Base-by-base conservation (phyloP, 352 stramenopile species). In the Globisporangium cylindrosporum region DNA sequence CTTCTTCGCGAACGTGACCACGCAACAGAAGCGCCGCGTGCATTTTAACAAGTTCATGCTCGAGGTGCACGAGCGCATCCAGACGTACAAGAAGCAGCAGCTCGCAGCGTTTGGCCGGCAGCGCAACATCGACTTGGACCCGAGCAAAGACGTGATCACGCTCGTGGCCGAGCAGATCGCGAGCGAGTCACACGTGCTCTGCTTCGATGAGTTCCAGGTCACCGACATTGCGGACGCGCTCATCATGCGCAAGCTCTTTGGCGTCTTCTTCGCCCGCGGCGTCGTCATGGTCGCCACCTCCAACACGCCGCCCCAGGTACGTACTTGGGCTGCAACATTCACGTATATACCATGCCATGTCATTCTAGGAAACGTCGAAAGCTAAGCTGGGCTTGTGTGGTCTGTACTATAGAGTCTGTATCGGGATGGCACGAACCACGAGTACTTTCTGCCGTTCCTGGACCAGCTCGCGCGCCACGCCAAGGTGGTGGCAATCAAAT, bases 1-100 rank as follows among this genome's bases (percentile, higher is more conserved):
- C 18, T 98, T 99, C 71, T 98, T 92, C 71, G 69, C 86, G 20
- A 66, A 79, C 41, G 73, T 87, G 22, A 65, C 66, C 0, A 74
- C 86, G 27, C 56, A 79, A 46, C 89, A 81, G 70, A 98, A 98
- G 67, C 88, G 86, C 41, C 84, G 96, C 49, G 90, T 98, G 64
- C 97, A 99, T 74, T 99, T 99, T 72, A 98, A 99, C 79, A 87
- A 93, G 62, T 99, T 99, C 80, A 97, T 99, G 84, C 75, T 98
- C 32, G 90, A 99, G 22, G 91, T 99, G 18, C 97, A 99, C 71
- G 70, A 82, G 65, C 85, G 91, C 5, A 89, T 99, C 43, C 92
- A 98, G 70, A 43, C 72, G 34, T 76, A 97, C 38, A 98, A 98
- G 81, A 82, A 95, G 74, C 65, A 86, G 68, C 84, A 98, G 60